phyloP scores from a whole-genome alignment of 169 alveolate species.

The Eimeria mitis region DNA sequence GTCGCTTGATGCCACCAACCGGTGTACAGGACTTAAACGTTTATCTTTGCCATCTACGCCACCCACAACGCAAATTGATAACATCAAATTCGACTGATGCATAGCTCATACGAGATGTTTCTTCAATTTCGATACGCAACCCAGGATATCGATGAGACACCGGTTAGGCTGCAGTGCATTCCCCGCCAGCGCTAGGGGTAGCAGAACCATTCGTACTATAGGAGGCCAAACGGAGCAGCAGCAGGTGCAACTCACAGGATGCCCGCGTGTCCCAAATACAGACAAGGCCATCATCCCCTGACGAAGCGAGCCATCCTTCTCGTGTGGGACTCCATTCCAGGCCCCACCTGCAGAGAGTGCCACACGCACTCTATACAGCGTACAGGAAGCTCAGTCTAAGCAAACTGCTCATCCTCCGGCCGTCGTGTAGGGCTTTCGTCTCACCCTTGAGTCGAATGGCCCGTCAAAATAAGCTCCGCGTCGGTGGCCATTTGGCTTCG shows the following conservation, averaged over 20 bases:
- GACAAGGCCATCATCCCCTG: constrained; percentile 82
- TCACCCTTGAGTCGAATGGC: constrained; percentile 79
- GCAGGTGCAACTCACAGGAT: constrained; percentile 28
- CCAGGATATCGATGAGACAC: background rate
- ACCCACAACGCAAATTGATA: background rate
- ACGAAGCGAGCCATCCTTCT: constrained; percentile 82
- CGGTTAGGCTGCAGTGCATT: background rate
- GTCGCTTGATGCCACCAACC: constrained; percentile 44
- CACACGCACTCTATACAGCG: constrained; percentile 77
- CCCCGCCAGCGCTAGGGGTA: background rate
- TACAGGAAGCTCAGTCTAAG: background rate
- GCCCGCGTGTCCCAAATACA: constrained; percentile 80
- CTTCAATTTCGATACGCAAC: background rate
- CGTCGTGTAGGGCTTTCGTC: background rate
- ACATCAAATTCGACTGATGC: background rate
- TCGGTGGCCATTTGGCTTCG: constrained; percentile 62
- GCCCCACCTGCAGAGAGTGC: constrained; percentile 84
- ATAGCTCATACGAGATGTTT: background rate
- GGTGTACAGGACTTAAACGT: constrained; percentile 33
- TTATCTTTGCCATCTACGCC: constrained; percentile 37
- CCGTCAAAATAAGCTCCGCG: constrained; percentile 71
- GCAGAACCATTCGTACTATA: background rate
- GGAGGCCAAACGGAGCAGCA: background rate
- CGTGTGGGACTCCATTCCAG: constrained; percentile 77
- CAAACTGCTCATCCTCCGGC: background rate